These are phyloP conservation scores for Podospora comata DNA, from an alignment of 495 filamentous ascomycete species.

Conservation along the genomic window DNA sequence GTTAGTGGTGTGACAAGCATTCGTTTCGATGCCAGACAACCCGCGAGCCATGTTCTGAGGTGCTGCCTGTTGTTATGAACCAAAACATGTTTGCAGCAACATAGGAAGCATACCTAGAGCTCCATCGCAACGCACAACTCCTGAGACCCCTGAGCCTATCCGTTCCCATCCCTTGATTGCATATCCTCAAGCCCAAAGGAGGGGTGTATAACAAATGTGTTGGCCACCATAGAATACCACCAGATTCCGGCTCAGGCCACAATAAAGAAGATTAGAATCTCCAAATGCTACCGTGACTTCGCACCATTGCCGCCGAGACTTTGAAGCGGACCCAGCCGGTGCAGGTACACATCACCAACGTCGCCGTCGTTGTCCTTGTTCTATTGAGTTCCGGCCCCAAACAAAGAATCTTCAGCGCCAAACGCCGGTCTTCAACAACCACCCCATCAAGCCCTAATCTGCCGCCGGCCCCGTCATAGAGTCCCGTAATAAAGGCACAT, in stretches of 20 bases:
- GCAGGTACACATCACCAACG: neutral
- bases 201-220: neutral
- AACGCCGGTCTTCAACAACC: neutral
- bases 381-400: neutral
- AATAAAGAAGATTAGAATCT: neutral
- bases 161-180: neutral
- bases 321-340: neutral
- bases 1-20: neutral
- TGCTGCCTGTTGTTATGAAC: neutral
- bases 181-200: neutral
- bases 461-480: neutral
- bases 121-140: neutral
- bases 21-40: neutral
- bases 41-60: neutral
- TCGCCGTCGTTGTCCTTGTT: neutral
- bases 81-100: neutral
- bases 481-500: neutral
- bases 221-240: neutral
- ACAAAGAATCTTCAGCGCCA: neutral
- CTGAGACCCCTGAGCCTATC: neutral
- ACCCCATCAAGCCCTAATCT: neutral
- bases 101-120: neutral
- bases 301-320: neutral
- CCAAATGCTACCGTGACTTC: neutral
- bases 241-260: neutral